Conservation (phyloP, 73 alveolate genomes). For the Paramecium octaurelia region DNA sequence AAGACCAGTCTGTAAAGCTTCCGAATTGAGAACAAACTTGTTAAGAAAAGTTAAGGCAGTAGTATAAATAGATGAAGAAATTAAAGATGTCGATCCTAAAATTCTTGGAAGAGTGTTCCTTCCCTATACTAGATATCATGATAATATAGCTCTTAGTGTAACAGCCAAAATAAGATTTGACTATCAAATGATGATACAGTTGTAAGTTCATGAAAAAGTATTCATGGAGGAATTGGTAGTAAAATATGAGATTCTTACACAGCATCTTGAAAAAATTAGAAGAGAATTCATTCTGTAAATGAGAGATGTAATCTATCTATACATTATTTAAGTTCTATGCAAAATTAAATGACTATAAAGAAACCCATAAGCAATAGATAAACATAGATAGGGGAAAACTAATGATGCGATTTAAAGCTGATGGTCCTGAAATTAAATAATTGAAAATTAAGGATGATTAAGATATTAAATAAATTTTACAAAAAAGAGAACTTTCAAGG, state of each 20-base stretch:
- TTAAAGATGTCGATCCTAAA: not conserved
- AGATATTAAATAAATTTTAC: not conserved
- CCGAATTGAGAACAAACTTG: not conserved
- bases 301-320: not conserved
- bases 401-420: not conserved
- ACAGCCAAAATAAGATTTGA: constrained; percentile 1
- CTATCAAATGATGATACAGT: not conserved
- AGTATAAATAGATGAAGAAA: not conserved
- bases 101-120: not conserved
- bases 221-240: not conserved
- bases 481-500: not conserved
- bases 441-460: not conserved
- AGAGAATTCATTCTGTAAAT: not conserved
- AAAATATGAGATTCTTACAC: not conserved
- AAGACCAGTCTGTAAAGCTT: not conserved
- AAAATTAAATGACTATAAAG: not conserved
- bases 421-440: not conserved
- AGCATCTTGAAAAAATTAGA: not conserved
- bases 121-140: not conserved
- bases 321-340: not conserved
- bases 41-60: not conserved
- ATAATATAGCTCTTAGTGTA: not conserved
- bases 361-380: not conserved
- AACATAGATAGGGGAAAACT: not conserved
- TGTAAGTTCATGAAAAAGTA: constrained; percentile 1